Evolutionary conservation across 495 filamentous ascomycete genomes (phyloP).

Genomic region (Penicillium canariense): DNA sequence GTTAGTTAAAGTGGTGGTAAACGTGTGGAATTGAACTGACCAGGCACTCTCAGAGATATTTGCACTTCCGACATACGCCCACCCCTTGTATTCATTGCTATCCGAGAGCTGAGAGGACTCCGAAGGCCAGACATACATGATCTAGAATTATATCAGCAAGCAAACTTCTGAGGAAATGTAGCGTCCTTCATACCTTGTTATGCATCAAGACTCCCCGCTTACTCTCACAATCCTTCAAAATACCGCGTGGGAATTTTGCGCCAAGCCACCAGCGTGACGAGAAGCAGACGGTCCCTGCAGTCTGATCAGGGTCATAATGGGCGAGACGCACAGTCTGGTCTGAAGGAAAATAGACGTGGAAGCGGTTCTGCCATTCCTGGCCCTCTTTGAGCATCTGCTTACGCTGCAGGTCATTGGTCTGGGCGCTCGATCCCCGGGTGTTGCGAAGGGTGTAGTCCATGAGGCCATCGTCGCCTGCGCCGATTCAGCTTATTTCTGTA

Average conservation of each 20-base stretch:
- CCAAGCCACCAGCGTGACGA: constrained; percentile 64
- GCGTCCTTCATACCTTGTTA: constrained; percentile 58
- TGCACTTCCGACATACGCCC: constrained; percentile 88
- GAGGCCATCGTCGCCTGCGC: constrained; percentile 56
- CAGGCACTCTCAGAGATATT: constrained; percentile 93
- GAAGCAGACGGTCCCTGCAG: constrained; percentile 81
- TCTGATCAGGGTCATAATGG: constrained; percentile 50
- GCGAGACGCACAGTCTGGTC: constrained; percentile 64
- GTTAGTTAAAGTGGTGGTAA: background rate
- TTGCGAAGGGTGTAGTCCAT: constrained; percentile 54
- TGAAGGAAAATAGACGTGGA: constrained; percentile 84
- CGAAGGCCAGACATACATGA: constrained; percentile 63
- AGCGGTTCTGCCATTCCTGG: constrained; percentile 47
- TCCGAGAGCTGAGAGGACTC: constrained; percentile 28
- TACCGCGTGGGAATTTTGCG: constrained; percentile 61
- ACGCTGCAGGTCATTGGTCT: constrained; percentile 13
- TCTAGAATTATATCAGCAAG: constrained; percentile 27
- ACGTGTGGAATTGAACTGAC: constrained; percentile 43
- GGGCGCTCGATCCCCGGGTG: constrained; percentile 24
- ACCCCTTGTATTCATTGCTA: constrained; percentile 43
- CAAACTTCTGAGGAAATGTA: background rate
- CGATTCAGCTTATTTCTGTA: background rate
- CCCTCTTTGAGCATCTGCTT: constrained; percentile 20
- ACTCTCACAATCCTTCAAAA: constrained; percentile 74
- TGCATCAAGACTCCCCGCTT: constrained; percentile 75